Evolutionary conservation across 306 rosid genomes (phyloP).

Genomic region (Lathyrus tuberosus): DNA sequence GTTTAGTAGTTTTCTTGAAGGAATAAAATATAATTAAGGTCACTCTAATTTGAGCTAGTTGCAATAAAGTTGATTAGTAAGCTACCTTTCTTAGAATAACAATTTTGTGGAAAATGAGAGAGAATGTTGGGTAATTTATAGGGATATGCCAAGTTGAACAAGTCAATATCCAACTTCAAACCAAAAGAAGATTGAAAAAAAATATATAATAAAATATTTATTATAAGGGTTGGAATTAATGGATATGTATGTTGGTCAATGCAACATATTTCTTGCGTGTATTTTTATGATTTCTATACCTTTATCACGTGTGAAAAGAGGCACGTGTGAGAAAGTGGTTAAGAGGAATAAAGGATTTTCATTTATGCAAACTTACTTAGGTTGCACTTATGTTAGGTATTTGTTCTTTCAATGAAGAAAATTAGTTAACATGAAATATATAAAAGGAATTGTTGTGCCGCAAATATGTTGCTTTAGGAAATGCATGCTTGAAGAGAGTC

Average conservation of each 20-base stretch:
- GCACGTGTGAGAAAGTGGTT: background rate
- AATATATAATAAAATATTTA: background rate
- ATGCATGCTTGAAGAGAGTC: background rate
- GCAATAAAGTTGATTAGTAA: background rate
- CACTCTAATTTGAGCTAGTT: slow-evolving; percentile 16
- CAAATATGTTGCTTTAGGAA: slow-evolving; percentile 11
- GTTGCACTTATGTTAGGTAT: slow-evolving; percentile 26
- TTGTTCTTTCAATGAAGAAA: slow-evolving; percentile 21
- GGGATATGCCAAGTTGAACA: slow-evolving; percentile 16
- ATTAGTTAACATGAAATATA: slow-evolving; percentile 7
- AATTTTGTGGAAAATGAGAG: background rate
- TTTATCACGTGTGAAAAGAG: slow-evolving; percentile 38
- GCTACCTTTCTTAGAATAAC: background rate
- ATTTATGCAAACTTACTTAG: slow-evolving; percentile 15
- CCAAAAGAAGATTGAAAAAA: background rate
- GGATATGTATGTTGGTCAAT: slow-evolving; percentile 40
- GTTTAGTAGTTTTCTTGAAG: slow-evolving; percentile 4
- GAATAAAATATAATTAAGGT: background rate
- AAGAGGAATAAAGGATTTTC: slow-evolving; percentile 10
- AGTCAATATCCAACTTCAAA: slow-evolving; percentile 41
- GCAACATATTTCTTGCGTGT: slow-evolving; percentile 45
- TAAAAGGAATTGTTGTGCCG: slow-evolving; percentile 10
- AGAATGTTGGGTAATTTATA: slow-evolving; percentile 37
- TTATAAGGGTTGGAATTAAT: background rate
- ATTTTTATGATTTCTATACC: background rate